Evolutionary conservation across 2,329 filamentous ascomycete species (phyloP).

Genomic region (Neonectria sp.): DNA sequence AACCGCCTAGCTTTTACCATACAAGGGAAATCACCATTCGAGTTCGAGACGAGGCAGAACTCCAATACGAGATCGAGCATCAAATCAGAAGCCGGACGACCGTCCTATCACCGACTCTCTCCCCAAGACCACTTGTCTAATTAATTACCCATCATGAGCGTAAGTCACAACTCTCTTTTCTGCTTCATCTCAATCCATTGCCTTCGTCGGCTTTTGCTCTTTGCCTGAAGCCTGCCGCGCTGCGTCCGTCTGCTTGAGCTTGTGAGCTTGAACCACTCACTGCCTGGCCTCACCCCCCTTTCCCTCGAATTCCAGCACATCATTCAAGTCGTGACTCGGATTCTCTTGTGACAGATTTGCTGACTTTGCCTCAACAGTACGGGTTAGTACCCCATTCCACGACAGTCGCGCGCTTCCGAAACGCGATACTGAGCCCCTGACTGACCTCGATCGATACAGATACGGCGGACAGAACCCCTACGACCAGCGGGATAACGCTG

Average conservation of each 20-base stretch:
- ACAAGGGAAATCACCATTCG: slow-evolving; percentile 18
- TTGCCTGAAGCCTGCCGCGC: not conserved
- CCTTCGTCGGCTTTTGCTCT: slow-evolving; percentile 15
- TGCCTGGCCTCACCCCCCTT: not conserved
- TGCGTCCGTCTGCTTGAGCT: not conserved
- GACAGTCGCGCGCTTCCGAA: slow-evolving; percentile 24
- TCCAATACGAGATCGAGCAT: slow-evolving; percentile 16
- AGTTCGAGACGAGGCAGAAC: slow-evolving; percentile 26
- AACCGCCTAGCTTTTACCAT: slow-evolving; percentile 12
- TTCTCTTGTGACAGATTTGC: slow-evolving; percentile 35
- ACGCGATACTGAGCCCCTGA: slow-evolving; percentile 25
- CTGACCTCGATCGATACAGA: slow-evolving; percentile 58
- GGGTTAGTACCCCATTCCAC: slow-evolving; percentile 60
- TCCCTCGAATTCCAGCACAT: not conserved
- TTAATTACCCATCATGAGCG: slow-evolving; percentile 49
- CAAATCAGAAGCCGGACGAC: slow-evolving; percentile 14
- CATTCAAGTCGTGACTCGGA: not conserved
- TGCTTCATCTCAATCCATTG: slow-evolving; percentile 34
- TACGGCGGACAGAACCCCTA: slow-evolving; percentile 73
- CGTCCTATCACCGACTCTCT: slow-evolving; percentile 16
- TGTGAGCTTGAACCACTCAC: not conserved
- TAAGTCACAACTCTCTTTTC: slow-evolving; percentile 46
- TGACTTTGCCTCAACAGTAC: slow-evolving; percentile 62
- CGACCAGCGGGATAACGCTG: slow-evolving; percentile 64
- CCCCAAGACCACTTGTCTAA: slow-evolving; percentile 32